phyloP scores from a whole-genome alignment of 2,329 filamentous ascomycete genomes.

The Epichloe baconii region DNA sequence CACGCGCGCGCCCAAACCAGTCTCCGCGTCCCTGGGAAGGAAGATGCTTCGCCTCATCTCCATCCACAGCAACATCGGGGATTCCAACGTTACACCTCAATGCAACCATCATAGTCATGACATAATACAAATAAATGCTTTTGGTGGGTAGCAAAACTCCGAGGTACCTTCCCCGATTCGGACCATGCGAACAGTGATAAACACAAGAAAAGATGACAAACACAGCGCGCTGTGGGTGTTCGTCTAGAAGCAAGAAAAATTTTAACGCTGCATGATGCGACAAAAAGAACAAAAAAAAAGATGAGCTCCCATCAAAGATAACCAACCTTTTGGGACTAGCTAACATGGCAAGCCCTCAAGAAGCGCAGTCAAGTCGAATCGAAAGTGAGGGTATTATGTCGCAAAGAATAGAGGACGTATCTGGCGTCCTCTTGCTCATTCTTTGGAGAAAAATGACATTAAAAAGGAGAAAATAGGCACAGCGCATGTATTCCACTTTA shows the following conservation, averaged over 20 bases:
- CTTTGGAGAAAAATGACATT: background rate
- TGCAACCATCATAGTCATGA: constrained; percentile 11
- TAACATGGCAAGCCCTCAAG: no score
- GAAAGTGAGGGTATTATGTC: background rate
- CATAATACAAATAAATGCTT: constrained; percentile 3
- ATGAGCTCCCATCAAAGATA: no score
- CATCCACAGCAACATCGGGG: constrained; percentile 1
- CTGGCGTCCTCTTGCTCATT: background rate
- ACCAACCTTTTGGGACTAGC: no score
- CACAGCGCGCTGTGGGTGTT: background rate
- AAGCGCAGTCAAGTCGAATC: background rate
- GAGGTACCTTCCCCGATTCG: background rate
- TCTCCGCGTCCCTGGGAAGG: no score
- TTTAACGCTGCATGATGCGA: no score
- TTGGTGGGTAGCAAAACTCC: background rate
- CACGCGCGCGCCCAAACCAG: background rate
- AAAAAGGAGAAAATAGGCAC: background rate
- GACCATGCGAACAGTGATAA: background rate
- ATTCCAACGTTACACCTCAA: constrained; percentile 1
- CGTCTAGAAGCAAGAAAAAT: no score
- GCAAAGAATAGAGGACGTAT: background rate
- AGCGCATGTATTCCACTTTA: no score
- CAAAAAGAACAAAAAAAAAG: no score
- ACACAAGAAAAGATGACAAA: background rate
- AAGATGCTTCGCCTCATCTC: no score